Evolutionary conservation across 2,329 filamentous ascomycete species (phyloP).

Genomic region (Fusarium annulatum): DNA sequence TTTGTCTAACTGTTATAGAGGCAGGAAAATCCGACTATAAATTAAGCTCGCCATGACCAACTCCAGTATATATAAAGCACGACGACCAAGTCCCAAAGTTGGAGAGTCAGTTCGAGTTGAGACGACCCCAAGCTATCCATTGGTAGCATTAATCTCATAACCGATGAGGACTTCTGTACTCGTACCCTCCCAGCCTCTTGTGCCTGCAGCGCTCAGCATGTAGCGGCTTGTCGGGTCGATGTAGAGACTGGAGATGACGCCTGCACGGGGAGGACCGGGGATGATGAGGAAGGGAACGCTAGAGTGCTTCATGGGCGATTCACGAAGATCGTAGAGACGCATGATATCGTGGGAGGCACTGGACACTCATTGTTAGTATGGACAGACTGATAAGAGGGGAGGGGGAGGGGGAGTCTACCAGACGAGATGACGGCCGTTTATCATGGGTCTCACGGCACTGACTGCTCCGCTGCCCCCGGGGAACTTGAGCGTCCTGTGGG

Average conservation of each 20-base stretch:
- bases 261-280: constrained; percentile 83
- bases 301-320: constrained; percentile 75
- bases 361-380: background rate
- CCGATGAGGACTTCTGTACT: constrained; percentile 91
- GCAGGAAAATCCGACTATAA: background rate
- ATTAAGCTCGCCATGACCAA: background rate
- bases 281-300: constrained; percentile 96
- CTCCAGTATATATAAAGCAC: constrained; percentile 6
- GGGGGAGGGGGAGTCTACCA: constrained; percentile 66
- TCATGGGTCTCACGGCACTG: constrained; percentile 88
- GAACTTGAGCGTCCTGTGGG: constrained; percentile 85
- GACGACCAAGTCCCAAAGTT: background rate
- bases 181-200: constrained; percentile 92
- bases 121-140: constrained; percentile 3
- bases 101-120: background rate
- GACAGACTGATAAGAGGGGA: too few relatives aligned
- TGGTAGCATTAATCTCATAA: constrained; percentile 78
- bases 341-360: constrained; percentile 94
- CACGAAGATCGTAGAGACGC: constrained; percentile 86
- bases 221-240: constrained; percentile 89
- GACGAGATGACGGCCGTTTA: constrained; percentile 89
- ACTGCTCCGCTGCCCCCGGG: constrained; percentile 90
- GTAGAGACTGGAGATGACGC: constrained; percentile 87
- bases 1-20: constrained; percentile 1
- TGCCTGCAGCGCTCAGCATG: constrained; percentile 92